A percentile compares a stretch with the other conserved stretches of the same genome.
Evolutionary conservation across 345 rosid genomes (phyloP).

Genomic region (Brassica nigra): DNA sequence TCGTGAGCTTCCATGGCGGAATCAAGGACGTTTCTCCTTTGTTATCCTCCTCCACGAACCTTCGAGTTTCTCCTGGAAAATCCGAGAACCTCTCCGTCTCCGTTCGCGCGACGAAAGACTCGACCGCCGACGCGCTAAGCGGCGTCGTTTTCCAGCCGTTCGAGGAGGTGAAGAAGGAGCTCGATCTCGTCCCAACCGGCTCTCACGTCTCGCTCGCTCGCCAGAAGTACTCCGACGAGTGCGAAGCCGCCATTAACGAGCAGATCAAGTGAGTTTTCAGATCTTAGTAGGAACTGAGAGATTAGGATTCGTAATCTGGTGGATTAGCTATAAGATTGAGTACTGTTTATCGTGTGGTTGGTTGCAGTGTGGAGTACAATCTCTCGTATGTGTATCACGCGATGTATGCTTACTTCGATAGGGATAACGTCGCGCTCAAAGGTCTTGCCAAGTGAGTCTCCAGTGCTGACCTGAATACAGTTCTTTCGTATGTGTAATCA

Average conservation of each 20-base stretch:
- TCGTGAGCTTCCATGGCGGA: conserved; percentile 41
- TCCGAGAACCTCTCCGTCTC: conserved; percentile 28
- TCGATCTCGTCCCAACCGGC: conserved; percentile 72
- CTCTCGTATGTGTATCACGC: conserved; percentile 92
- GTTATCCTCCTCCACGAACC: conserved; percentile 31
- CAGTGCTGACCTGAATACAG: too few relatives aligned
- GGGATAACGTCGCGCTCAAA: conserved; percentile 84
- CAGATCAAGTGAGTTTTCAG: conserved; percentile 73
- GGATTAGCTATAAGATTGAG: conserved; percentile 2
- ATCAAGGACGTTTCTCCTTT: conserved; percentile 32
- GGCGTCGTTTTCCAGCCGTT: conserved; percentile 92
- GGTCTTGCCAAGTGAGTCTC: conserved; percentile 89
- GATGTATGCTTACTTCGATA: conserved; percentile 84
- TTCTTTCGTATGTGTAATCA: background rate
- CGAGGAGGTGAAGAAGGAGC: conserved; percentile 91
- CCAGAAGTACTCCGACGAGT: conserved; percentile 64
- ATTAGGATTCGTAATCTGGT: background rate
- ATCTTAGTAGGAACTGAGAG: too few relatives aligned
- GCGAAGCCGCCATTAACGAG: conserved; percentile 82
- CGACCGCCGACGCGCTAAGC: conserved; percentile 25
- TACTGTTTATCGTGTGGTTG: background rate
- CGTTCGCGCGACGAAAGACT: conserved; percentile 32
- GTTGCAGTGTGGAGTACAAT: conserved; percentile 84
- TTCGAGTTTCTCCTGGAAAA: conserved; percentile 25
- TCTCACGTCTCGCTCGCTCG: conserved; percentile 81